Conservation (phyloP, 2,329 filamentous ascomycete genomes). For the Cryphonectria naterciae region DNA sequence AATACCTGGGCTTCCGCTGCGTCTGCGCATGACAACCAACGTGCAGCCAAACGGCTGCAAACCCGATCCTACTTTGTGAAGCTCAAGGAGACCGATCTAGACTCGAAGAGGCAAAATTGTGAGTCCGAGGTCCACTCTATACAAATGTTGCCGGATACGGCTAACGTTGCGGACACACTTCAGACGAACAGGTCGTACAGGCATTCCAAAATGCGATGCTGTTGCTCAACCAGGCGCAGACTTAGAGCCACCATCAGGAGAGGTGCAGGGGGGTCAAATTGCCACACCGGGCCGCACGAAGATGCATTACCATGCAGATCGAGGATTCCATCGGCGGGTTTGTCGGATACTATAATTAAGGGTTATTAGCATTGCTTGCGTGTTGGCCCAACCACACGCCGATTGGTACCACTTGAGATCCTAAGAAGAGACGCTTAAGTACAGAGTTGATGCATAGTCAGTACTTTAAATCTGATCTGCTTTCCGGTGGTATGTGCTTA, state of each 20-base stretch:
- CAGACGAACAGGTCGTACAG: slow-evolving; percentile 61
- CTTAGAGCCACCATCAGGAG: not conserved
- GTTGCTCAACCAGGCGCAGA: slow-evolving; percentile 46
- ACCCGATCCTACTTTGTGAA: slow-evolving; percentile 79
- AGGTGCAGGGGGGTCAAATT: not conserved
- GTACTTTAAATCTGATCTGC: not conserved
- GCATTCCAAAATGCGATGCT: slow-evolving; percentile 67
- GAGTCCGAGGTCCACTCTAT: slow-evolving; percentile 41
- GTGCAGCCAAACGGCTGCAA: slow-evolving; percentile 77
- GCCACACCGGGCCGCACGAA: not conserved
- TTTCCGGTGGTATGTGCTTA: not conserved
- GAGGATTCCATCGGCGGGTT: not conserved
- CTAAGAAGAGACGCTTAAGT: not conserved
- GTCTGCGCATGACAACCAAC: slow-evolving; percentile 72
- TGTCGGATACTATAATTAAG: not conserved
- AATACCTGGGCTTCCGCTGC: slow-evolving; percentile 77
- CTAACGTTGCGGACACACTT: slow-evolving; percentile 34
- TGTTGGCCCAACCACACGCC: not conserved
- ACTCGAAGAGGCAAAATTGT: slow-evolving; percentile 82
- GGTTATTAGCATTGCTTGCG: not conserved
- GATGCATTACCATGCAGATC: not conserved
- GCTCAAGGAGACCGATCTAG: slow-evolving; percentile 71
- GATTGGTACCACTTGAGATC: not conserved
- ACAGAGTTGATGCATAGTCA: not conserved
- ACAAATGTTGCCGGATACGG: not conserved